Evolutionary conservation across 208 protist genomes (phyloP).

Genomic region (Leishmania gerbilli): DNA sequence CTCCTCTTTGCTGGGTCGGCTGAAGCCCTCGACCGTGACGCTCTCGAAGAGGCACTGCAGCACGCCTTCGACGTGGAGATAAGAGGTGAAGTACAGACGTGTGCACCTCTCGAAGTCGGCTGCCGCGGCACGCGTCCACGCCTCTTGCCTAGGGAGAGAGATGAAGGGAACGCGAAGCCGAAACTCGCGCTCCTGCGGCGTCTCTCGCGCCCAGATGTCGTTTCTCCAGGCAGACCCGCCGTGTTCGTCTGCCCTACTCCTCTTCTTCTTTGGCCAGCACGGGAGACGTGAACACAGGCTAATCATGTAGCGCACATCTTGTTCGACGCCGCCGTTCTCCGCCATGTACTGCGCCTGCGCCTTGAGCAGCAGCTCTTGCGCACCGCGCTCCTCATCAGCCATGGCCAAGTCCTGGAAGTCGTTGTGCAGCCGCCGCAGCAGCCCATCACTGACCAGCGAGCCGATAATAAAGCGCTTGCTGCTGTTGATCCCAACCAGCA

Average conservation of each 20-base stretch:
- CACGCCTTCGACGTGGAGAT: slow-evolving; percentile 52
- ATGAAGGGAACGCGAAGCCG: slow-evolving; percentile 57
- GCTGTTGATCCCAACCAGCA: slow-evolving; percentile 58
- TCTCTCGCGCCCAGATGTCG: slow-evolving; percentile 18
- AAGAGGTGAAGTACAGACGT: slow-evolving; percentile 56
- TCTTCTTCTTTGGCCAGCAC: slow-evolving; percentile 11
- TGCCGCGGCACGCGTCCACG: slow-evolving; percentile 7
- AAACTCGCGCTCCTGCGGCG: slow-evolving; percentile 42
- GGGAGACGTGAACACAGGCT: slow-evolving; percentile 24
- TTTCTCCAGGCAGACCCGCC: slow-evolving; percentile 5
- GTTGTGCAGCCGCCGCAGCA: slow-evolving; percentile 38
- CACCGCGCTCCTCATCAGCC: slow-evolving; percentile 39
- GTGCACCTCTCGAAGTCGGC: slow-evolving; percentile 26
- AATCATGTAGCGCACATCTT: slow-evolving; percentile 46
- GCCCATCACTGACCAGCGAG: slow-evolving; percentile 42
- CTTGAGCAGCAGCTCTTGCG: slow-evolving; percentile 41
- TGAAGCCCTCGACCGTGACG: slow-evolving; percentile 42
- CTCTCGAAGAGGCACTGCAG: slow-evolving; percentile 63
- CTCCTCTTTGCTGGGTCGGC: slow-evolving; percentile 45
- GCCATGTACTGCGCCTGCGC: slow-evolving; percentile 50
- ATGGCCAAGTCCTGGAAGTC: slow-evolving; percentile 45
- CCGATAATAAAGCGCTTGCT: slow-evolving; percentile 69
- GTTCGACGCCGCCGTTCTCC: slow-evolving; percentile 45
- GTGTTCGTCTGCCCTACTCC: background rate
- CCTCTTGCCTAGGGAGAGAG: slow-evolving; percentile 31